Evolutionary conservation across 768 basidiomycete genomes (phyloP).

Genomic region (Boletus reticuloceps): DNA sequence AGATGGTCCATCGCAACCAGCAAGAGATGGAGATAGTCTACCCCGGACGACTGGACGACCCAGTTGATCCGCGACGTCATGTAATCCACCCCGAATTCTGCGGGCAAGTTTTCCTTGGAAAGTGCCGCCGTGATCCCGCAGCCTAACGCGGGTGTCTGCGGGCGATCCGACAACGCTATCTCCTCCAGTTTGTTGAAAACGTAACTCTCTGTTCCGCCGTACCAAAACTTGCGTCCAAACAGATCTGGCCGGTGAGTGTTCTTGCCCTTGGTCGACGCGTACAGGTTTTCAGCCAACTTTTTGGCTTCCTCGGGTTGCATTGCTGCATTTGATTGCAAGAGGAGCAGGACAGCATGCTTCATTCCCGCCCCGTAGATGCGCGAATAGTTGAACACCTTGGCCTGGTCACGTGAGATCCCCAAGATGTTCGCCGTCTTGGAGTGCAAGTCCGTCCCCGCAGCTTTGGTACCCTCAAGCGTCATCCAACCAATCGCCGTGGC

Average conservation of each 20-base stretch:
- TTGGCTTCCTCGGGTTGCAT: constrained; percentile 80
- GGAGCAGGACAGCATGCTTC: constrained; percentile 85
- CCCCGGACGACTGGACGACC: constrained; percentile 98
- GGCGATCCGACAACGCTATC: constrained; percentile 83
- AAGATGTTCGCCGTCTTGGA: constrained; percentile 94
- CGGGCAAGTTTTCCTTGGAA: constrained; percentile 84
- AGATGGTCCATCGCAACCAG: constrained; percentile 95
- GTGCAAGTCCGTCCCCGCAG: constrained; percentile 91
- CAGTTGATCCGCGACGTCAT: constrained; percentile 98
- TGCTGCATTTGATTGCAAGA: constrained; percentile 78
- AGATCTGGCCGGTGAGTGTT: constrained; percentile 74
- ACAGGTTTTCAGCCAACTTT: constrained; percentile 78
- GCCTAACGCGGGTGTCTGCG: constrained; percentile 89
- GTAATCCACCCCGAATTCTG: constrained; percentile 79
- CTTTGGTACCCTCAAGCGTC: constrained; percentile 97
- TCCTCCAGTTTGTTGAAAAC: constrained; percentile 98
- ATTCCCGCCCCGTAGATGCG: constrained; percentile 98
- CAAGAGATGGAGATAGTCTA: constrained; percentile 95
- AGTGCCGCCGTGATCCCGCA: constrained; percentile 93
- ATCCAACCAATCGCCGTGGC: constrained; percentile 99
- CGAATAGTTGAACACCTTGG: constrained; percentile 99
- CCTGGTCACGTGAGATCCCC: constrained; percentile 89
- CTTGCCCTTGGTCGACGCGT: constrained; percentile 90
- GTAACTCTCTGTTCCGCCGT: constrained; percentile 92
- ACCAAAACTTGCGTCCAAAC: constrained; percentile 90